Evolutionary conservation across 257 asterid species (phyloP).

Genomic region (Eustoma russellianum): DNA sequence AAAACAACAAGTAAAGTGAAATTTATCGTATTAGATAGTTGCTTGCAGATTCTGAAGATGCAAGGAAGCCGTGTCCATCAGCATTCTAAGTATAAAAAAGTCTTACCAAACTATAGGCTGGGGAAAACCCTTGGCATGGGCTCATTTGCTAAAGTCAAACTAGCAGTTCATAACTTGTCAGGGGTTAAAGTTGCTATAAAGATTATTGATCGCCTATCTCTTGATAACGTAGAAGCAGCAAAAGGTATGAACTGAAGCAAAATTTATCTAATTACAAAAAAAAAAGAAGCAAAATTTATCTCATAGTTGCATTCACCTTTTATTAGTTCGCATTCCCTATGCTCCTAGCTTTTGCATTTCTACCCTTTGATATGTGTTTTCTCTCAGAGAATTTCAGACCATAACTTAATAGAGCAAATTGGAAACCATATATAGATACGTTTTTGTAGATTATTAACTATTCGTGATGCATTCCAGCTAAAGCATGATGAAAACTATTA

Average conservation of each 20-base stretch:
- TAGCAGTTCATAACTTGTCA: conserved; percentile 44
- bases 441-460: too few species aligned
- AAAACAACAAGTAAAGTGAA: background rate
- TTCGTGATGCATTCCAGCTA: too few species aligned
- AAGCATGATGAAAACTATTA: too few species aligned
- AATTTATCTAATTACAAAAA: too few species aligned
- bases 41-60: conserved; percentile 12
- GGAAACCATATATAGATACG: too few species aligned
- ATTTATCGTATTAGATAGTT: background rate
- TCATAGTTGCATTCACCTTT: too few species aligned
- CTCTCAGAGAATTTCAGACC: too few species aligned
- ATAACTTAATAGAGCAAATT: too few species aligned
- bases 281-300: too few species aligned
- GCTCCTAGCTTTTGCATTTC: too few species aligned
- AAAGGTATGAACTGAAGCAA: conserved; percentile 7
- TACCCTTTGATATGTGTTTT: too few species aligned
- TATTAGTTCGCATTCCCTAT: too few species aligned
- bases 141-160: conserved; percentile 52
- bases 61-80: conserved; percentile 2
- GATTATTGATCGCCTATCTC: conserved; percentile 39
- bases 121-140: conserved; percentile 54
- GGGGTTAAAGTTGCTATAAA: conserved; percentile 57
- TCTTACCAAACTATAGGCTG: conserved; percentile 31
- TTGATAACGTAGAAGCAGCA: conserved; percentile 18
- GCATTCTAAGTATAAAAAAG: conserved; percentile 2